These are phyloP conservation scores for Fusarium graminum DNA, from an alignment of 2,329 filamentous ascomycete species.

Conservation along the genomic window DNA sequence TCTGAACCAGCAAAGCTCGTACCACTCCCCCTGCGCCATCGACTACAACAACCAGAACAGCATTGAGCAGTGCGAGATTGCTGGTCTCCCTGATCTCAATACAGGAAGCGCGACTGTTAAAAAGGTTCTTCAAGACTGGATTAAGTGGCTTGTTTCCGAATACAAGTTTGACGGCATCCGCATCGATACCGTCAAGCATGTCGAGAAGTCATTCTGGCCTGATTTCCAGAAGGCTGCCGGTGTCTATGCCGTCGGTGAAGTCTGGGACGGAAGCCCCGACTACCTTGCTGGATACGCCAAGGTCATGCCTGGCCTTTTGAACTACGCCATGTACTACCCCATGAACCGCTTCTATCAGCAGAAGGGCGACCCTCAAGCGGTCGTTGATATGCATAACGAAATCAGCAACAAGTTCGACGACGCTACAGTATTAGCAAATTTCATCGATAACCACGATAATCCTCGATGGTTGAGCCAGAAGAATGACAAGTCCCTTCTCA, in stretches of 20 bases:
- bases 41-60: slow-evolving; percentile 36
- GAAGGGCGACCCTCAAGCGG: slow-evolving; percentile 54
- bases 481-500: slow-evolving; percentile 66
- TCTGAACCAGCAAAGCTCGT: slow-evolving; percentile 59
- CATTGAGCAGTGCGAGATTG: slow-evolving; percentile 30
- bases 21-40: slow-evolving; percentile 25
- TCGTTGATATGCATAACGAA: slow-evolving; percentile 56
- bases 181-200: slow-evolving; percentile 73
- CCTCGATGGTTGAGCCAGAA: slow-evolving; percentile 66
- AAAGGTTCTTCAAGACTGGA: slow-evolving; percentile 69
- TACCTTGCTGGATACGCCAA: slow-evolving; percentile 67
- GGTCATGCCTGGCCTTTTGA: slow-evolving; percentile 69
- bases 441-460: slow-evolving; percentile 72
- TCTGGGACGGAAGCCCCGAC: slow-evolving; percentile 65
- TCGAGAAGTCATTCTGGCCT: slow-evolving; percentile 70
- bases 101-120: slow-evolving; percentile 66
- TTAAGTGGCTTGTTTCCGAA: slow-evolving; percentile 67
- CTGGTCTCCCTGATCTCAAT: slow-evolving; percentile 69
- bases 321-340: slow-evolving; percentile 66
- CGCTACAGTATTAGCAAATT: slow-evolving; percentile 54
- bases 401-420: slow-evolving; percentile 54
- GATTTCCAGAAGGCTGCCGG: slow-evolving; percentile 66
- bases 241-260: slow-evolving; percentile 72
- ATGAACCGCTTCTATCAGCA: slow-evolving; percentile 58
- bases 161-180: slow-evolving; percentile 73